Evolutionary conservation across 805 yeast genomes (phyloP).

Genomic region (Nematodospora valgi): DNA sequence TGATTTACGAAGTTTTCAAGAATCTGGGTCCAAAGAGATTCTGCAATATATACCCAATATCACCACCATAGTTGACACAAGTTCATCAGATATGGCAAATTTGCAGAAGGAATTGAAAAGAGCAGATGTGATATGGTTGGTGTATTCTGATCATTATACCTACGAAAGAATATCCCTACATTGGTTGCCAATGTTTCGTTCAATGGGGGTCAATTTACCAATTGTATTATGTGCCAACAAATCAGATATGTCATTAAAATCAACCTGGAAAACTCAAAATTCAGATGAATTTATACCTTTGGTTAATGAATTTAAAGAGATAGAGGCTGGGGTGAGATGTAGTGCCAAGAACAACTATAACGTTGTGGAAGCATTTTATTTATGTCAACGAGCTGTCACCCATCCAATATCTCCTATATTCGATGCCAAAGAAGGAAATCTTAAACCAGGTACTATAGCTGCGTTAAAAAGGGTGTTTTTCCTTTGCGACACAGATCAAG

Average conservation of each 20-base stretch:
- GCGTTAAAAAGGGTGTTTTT: conserved; percentile 83
- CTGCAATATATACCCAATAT: conserved; percentile 38
- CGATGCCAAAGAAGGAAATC: conserved; percentile 82
- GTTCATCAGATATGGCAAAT: conserved; percentile 55
- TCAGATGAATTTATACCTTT: conserved; percentile 84
- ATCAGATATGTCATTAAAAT: conserved; percentile 49
- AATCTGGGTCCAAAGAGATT: conserved; percentile 13
- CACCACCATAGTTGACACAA: conserved; percentile 79
- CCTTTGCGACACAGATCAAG: conserved; percentile 86
- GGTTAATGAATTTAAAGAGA: conserved; percentile 86
- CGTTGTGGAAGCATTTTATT: conserved; percentile 86
- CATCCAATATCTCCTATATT: conserved; percentile 91
- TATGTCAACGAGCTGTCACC: conserved; percentile 90
- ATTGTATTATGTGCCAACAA: conserved; percentile 89
- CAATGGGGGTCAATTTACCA: conserved; percentile 91
- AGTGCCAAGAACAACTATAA: conserved; percentile 82
- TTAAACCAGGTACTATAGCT: conserved; percentile 71
- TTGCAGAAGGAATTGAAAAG: conserved; percentile 72
- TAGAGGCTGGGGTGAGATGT: conserved; percentile 86
- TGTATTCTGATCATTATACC: conserved; percentile 90
- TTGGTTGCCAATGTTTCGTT: conserved; percentile 93
- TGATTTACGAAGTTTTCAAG: conserved; percentile 3
- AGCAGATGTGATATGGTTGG: conserved; percentile 93
- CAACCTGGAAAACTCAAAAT: conserved; percentile 39
- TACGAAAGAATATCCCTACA: conserved; percentile 87